These are phyloP conservation scores for Leishmania tropica DNA, from an alignment of 208 protist species.

Conservation along the genomic window DNA sequence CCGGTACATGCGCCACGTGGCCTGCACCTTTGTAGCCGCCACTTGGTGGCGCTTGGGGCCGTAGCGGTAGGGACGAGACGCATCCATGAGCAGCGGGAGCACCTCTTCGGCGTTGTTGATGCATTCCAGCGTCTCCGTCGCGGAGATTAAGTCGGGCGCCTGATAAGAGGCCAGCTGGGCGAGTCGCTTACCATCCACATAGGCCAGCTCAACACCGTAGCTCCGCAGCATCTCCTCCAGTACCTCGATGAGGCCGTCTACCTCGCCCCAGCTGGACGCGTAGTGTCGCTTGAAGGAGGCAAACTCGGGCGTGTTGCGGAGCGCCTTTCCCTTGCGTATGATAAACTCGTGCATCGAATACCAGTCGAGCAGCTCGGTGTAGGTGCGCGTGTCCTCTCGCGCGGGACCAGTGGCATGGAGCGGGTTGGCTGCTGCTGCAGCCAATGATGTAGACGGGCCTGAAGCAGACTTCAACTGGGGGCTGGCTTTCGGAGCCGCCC, in stretches of 20 bases:
- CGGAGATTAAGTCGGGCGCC: slow-evolving; percentile 44
- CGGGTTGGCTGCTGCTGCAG: not conserved
- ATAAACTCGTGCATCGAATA: slow-evolving; percentile 96
- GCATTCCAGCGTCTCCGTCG: slow-evolving; percentile 71
- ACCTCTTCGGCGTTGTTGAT: slow-evolving; percentile 88
- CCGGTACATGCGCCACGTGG: slow-evolving; percentile 88
- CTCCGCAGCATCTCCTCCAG: slow-evolving; percentile 78
- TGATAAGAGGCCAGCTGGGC: slow-evolving; percentile 75
- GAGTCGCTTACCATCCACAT: slow-evolving; percentile 91
- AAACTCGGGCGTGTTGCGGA: slow-evolving; percentile 92
- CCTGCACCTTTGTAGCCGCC: slow-evolving; percentile 88
- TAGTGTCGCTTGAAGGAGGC: slow-evolving; percentile 90
- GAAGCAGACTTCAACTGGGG: not conserved
- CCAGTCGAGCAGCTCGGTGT: slow-evolving; percentile 91
- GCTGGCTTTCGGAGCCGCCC: slow-evolving; percentile 7
- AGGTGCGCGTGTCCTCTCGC: slow-evolving; percentile 84
- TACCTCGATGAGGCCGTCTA: slow-evolving; percentile 74
- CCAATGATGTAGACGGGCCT: not conserved
- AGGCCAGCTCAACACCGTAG: slow-evolving; percentile 88
- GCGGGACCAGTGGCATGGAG: not conserved
- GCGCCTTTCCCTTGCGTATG: slow-evolving; percentile 87
- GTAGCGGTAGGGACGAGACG: slow-evolving; percentile 59
- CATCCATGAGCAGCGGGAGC: slow-evolving; percentile 56
- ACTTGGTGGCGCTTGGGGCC: slow-evolving; percentile 62
- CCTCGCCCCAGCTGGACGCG: slow-evolving; percentile 76